Evolutionary conservation across 345 rosid species (phyloP).

Genomic region (Reutealis trisperma): DNA sequence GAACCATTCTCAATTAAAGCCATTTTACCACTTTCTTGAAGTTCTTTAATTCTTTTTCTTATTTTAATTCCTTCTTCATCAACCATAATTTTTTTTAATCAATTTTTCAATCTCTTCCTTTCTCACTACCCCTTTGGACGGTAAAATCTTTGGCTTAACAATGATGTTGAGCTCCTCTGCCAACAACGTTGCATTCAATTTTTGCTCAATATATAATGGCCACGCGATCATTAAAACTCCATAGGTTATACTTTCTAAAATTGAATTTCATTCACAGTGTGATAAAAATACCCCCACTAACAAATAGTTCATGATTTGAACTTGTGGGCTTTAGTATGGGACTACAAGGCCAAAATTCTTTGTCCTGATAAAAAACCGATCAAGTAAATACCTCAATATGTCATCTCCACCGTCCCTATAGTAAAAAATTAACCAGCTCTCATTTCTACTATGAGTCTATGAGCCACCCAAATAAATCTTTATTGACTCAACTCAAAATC

Average conservation of each 20-base stretch:
- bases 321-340: slow-evolving; percentile 60
- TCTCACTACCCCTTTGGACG: neutral
- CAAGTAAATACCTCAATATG: slow-evolving; percentile 35
- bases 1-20: slow-evolving; percentile 18
- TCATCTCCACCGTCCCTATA: neutral
- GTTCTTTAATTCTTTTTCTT: slow-evolving; percentile 11
- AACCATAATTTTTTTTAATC: slow-evolving; percentile 24
- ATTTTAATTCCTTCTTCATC: slow-evolving; percentile 1
- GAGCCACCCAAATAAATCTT: slow-evolving; percentile 54
- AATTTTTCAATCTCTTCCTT: slow-evolving; percentile 27
- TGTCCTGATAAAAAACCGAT: slow-evolving; percentile 54
- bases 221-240: slow-evolving; percentile 69
- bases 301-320: slow-evolving; percentile 50
- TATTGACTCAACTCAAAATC: slow-evolving; percentile 41
- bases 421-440: slow-evolving; percentile 28
- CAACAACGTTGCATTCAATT: slow-evolving; percentile 63
- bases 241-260: slow-evolving; percentile 47
- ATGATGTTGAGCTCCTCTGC: slow-evolving; percentile 26
- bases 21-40: neutral
- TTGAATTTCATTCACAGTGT: slow-evolving; percentile 76
- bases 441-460: slow-evolving; percentile 18
- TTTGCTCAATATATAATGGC: slow-evolving; percentile 76
- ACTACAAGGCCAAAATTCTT: slow-evolving; percentile 40
- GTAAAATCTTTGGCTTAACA: slow-evolving; percentile 2
- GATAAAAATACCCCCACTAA: slow-evolving; percentile 64